phyloP scores from a whole-genome alignment of 139 green algal species.

The Bryopsis sp. region DNA sequence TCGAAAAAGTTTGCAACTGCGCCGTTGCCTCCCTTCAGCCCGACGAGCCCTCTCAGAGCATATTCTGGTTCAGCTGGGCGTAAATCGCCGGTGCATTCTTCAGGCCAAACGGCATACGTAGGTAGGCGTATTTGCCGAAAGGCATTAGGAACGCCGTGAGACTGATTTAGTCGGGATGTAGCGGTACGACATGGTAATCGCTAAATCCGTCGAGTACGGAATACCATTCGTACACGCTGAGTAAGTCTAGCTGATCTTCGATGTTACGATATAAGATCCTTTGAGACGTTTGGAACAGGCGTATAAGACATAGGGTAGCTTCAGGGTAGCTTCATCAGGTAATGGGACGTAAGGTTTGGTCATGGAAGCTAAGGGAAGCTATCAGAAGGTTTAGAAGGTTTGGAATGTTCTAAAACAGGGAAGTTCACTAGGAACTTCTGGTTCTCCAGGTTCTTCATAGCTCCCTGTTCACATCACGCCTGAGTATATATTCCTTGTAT shows the following conservation, averaged over 20 bases:
- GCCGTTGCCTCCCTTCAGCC: neutral
- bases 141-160: slow-evolving; percentile 10
- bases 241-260: neutral
- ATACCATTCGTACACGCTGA: neutral
- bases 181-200: neutral
- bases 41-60: neutral
- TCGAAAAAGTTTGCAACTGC: slow-evolving; percentile 15
- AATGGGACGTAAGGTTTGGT: too few species aligned
- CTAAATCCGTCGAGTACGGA: neutral
- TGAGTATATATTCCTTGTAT: too few species aligned
- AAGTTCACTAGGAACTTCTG: too few species aligned
- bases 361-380: too few species aligned
- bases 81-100: slow-evolving; percentile 2
- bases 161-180: neutral
- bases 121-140: neutral
- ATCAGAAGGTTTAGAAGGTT: too few species aligned
- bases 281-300: too few species aligned
- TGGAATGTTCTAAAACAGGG: too few species aligned
- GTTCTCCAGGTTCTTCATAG: too few species aligned
- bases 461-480: too few species aligned
- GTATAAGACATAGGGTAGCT: too few species aligned
- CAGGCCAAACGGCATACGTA: slow-evolving; percentile 11
- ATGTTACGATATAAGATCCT: too few species aligned
- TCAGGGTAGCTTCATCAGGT: too few species aligned
- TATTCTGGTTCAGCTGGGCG: neutral